A percentile compares a stretch with the other conserved stretches of the same genome.
phyloP scores from a whole-genome alignment of 257 asterid genomes.

The Jacaranda mimosifolia region DNA sequence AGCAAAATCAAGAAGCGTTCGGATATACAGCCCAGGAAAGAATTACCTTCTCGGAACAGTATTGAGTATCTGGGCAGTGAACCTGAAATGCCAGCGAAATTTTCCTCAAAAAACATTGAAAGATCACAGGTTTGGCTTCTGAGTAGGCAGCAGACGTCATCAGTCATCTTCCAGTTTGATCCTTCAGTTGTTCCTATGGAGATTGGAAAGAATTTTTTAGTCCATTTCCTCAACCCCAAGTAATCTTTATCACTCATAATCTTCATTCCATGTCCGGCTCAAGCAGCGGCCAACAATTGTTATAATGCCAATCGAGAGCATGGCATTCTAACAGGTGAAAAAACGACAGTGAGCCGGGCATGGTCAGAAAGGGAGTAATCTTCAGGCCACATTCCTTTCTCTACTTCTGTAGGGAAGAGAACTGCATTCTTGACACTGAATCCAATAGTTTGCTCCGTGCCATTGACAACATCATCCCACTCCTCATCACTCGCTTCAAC shows the following conservation, averaged over 20 bases:
- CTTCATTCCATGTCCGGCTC: background rate
- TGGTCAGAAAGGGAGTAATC: slow-evolving; percentile 96
- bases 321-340: slow-evolving; percentile 88
- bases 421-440: slow-evolving; percentile 92
- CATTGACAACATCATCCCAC: slow-evolving; percentile 47
- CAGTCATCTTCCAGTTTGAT: background rate
- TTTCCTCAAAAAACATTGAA: no score
- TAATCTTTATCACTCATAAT: background rate
- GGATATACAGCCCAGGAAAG: background rate
- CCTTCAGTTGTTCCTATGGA: no score
- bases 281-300: slow-evolving; percentile 21
- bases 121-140: no score
- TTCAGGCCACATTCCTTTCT: slow-evolving; percentile 96
- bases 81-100: no score
- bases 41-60: no score
- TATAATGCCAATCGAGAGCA: slow-evolving; percentile 66
- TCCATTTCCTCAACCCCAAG: background rate
- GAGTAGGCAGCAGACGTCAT: no score
- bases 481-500: slow-evolving; percentile 49
- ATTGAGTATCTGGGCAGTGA: no score
- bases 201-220: background rate
- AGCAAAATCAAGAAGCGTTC: background rate
- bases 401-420: slow-evolving; percentile 93
- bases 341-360: slow-evolving; percentile 91
- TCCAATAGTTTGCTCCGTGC: slow-evolving; percentile 82